Base-by-base conservation (phyloP, 2,329 filamentous ascomycete species). In the Periglandula ipomoeae region DNA sequence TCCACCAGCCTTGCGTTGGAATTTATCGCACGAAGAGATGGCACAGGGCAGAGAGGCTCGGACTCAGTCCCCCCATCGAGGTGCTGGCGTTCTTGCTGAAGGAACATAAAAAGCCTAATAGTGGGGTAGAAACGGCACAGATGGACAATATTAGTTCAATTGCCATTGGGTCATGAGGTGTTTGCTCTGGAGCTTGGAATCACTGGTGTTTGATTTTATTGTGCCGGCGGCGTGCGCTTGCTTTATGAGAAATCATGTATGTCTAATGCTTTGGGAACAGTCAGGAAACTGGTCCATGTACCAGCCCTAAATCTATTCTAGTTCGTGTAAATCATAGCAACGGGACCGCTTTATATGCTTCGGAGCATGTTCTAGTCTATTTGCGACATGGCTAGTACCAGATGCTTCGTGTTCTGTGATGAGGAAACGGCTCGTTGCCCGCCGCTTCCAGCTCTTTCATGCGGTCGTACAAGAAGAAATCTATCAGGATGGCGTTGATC, bases 381-480 rank as follows among this genome's bases (percentile, higher is more conserved):
- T 42, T 2, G 5, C 30, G 11, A 7, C 22, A 9, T 15, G 46
- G 53, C 47, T 68, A 96, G 66, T 96, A 96, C 90, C 90, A 96
- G 53, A 96, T 95, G 61, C 89, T 94, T 63, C 90, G 79, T 39
- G 90, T 95, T 54, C 90, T 77, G 68, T 96, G 90, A 67, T 95
- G 89, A 5, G 88, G 87, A 43, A 68, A 57, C 37, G 70, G 73
- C 61, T 82, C 78, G 48, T 74, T 65, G 46, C 81, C 72, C 55
- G 72, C 64, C 1, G 69, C 72, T 65, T 97, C 91, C 62, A 86
- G 66, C 61, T 89, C 85, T 65, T 97, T 98, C 70, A 93, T 89
- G 17, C 85, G 82, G 68, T 98, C 93, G 63, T 98, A 98, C 48
- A 98, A 71, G 66, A 96, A 95, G 68, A 97, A 98, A 66, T 98